phyloP scores from a whole-genome alignment of 202 grass and related monocot species.

The Carex arenaria region DNA sequence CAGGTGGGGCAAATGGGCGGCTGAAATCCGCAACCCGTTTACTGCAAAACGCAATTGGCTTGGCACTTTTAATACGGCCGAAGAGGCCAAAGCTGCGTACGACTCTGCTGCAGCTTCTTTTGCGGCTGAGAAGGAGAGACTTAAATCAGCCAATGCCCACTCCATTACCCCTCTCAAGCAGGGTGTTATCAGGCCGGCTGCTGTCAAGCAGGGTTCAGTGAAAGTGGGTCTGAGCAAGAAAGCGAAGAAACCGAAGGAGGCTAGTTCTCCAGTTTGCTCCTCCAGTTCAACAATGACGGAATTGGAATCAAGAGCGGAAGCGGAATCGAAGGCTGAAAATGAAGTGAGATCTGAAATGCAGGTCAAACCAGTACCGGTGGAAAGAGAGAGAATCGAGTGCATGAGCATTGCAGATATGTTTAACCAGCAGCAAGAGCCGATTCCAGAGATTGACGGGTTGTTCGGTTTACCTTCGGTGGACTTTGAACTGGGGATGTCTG shows the following conservation, averaged over 20 bases:
- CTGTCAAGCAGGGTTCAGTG: neutral
- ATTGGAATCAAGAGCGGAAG: neutral
- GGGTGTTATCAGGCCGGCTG: neutral
- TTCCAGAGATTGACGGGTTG: neutral
- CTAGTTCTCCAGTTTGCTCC: neutral
- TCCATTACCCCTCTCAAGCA: neutral
- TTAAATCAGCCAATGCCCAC: neutral
- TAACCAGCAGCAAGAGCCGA: neutral
- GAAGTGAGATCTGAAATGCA: neutral
- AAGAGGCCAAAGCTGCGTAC: slow-evolving; percentile 56
- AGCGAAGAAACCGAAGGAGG: neutral
- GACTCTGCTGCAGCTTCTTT: slow-evolving; percentile 45
- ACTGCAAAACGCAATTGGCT: slow-evolving; percentile 68
- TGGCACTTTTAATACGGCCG: slow-evolving; percentile 71
- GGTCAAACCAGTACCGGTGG: neutral
- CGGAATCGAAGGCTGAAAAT: neutral
- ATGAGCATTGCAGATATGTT: slow-evolving; percentile 20
- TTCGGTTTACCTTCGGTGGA: neutral
- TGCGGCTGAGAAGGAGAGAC: slow-evolving; percentile 42
- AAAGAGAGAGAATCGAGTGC: neutral
- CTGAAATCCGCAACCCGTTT: slow-evolving; percentile 90
- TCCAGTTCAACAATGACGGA: neutral
- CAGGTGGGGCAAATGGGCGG: slow-evolving; percentile 94
- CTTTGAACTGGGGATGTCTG: neutral
- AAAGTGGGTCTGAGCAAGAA: neutral